Evolutionary conservation across 2,329 filamentous ascomycete genomes (phyloP).

Genomic region (Cordyceps sp.): DNA sequence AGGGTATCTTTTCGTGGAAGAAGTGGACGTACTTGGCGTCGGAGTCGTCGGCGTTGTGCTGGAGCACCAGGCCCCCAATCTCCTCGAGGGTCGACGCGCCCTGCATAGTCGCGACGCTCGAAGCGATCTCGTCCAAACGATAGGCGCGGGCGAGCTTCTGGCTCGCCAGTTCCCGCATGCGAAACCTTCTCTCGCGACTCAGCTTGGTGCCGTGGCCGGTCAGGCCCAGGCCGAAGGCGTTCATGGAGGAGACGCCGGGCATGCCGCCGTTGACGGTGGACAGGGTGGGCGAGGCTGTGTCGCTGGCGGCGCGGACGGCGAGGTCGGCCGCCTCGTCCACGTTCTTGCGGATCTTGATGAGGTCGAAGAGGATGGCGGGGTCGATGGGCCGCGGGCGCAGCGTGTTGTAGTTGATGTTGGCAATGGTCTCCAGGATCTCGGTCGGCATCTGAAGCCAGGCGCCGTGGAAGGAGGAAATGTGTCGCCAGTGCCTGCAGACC

Average conservation of each 20-base stretch:
- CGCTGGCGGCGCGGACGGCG: constrained; percentile 60
- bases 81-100: constrained; percentile 61
- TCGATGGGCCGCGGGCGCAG: constrained; percentile 63
- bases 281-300: constrained; percentile 48
- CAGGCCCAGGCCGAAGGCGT: constrained; percentile 16
- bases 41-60: constrained; percentile 47
- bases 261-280: constrained; percentile 32
- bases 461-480: constrained; percentile 71
- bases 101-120: constrained; percentile 73
- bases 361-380: constrained; percentile 66
- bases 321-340: constrained; percentile 69
- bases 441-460: constrained; percentile 68
- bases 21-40: constrained; percentile 84
- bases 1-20: constrained; percentile 81
- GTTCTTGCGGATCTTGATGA: constrained; percentile 64
- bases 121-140: constrained; percentile 66
- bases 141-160: constrained; percentile 66
- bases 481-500: constrained; percentile 70
- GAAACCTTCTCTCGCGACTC: constrained; percentile 59
- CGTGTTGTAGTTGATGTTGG: constrained; percentile 64
- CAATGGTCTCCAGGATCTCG: constrained; percentile 64
- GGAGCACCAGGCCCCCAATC: constrained; percentile 55
- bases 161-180: constrained; percentile 67
- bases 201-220: constrained; percentile 46
- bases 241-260: constrained; percentile 6